Evolutionary conservation across 1,139 yeast genomes (phyloP), one percentile per base, ranked within the genome.

Genomic region (Meyerozyma athensensis): DNA sequence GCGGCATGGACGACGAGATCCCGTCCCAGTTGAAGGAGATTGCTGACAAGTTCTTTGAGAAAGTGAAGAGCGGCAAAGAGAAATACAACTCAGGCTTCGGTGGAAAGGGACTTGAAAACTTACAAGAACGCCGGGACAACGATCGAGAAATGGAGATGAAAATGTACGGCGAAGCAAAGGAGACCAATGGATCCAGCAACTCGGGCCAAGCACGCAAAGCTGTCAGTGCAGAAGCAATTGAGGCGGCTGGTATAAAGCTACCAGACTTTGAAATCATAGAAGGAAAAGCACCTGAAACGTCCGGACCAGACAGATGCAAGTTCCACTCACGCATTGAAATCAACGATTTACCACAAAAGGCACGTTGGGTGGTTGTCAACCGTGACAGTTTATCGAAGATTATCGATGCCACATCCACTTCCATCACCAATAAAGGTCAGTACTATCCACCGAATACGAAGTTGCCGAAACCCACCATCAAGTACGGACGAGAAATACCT

Each of bases 101-200:
- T 2, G 98, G 98, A 17, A 83, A 85, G 51, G 98, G 98, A 1
- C 69, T 92, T 40, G 95, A 84, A 35, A 83, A 83, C 44, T 64
- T 92, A 35, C 95, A 86, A 43, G 78, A 77, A 37, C 69, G 75
- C 8, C 68, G 97, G 37, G 81, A 81, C 22, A 72, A 68, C 30
- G 73, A 72, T 24, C 68, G 79, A 42, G 70, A 66, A 39, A 52
- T 69, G 36, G 83, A 83, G 51, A 65, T 75, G 44, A 64, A 52
- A 40, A 58, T 59, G 22, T 58, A 54, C 44, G 66, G 61, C 1
- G 58, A 47, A 4, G 50, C 45, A 5, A 37, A 32, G 9, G 39
- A 39, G 31, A n/a, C 3, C 28, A 31, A 36, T 17, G 35, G 21
- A 8, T 16, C 26, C 2, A 24, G 34, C 5, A 19, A 42, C 12